A percentile compares a stretch with the other conserved stretches of the same genome.
phyloP scores from a whole-genome alignment of 176 grass and related monocot genomes.

The Oryza coarctata region DNA sequence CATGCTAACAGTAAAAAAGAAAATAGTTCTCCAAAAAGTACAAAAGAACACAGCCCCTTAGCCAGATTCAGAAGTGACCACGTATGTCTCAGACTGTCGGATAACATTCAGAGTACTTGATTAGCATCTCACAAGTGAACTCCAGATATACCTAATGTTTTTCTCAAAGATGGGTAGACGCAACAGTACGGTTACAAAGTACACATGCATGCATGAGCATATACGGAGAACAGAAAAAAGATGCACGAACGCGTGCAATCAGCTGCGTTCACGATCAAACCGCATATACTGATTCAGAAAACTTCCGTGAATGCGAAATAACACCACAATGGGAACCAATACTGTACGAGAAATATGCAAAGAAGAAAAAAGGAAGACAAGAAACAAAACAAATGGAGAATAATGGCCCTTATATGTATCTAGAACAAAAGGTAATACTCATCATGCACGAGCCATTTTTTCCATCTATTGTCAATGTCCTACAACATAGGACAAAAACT shows the following conservation, averaged over 20 bases:
- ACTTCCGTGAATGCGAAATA: constrained; percentile 28
- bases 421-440: background rate
- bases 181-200: background rate
- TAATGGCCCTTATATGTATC: background rate
- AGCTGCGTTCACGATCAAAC: background rate
- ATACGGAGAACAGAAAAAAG: background rate
- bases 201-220: background rate
- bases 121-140: background rate
- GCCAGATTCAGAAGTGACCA: no score
- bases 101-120: background rate
- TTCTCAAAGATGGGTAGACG: background rate
- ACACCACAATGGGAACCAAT: constrained; percentile 17
- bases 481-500: background rate
- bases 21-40: no score
- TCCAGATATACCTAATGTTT: background rate
- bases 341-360: background rate
- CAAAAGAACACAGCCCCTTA: no score
- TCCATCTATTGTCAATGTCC: background rate
- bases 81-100: no score
- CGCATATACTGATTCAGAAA: constrained; percentile 13
- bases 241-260: background rate
- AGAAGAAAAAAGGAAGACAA: background rate
- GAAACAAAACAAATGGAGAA: background rate
- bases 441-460: background rate
- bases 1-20: no score